phyloP scores from a whole-genome alignment of 2,329 filamentous ascomycete genomes.

The Paraphaeosphaeria minitans region DNA sequence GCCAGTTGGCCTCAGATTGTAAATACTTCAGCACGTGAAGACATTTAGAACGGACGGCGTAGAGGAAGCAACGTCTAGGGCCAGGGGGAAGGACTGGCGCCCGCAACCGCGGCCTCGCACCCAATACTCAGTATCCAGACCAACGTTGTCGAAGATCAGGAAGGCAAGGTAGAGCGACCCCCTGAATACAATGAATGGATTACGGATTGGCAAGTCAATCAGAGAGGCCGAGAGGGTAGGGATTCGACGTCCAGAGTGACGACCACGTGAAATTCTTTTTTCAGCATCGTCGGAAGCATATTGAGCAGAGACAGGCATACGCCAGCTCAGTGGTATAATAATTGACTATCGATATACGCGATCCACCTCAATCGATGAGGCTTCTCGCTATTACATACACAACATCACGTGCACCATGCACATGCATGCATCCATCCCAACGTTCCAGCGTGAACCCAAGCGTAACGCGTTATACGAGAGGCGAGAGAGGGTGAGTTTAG shows the following conservation, averaged over 20 bases:
- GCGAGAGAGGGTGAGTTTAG: constrained; percentile 16
- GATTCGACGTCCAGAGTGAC: too few relatives aligned
- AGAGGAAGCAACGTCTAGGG: too few relatives aligned
- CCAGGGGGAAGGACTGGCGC: too few relatives aligned
- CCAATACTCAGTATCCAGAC: too few relatives aligned
- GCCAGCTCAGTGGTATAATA: constrained; percentile 16
- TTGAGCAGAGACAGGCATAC: neutral
- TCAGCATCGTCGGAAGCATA: neutral
- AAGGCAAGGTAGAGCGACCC: too few relatives aligned
- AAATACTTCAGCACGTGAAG: neutral
- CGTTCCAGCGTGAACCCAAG: neutral
- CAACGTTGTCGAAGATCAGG: too few relatives aligned
- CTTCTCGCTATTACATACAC: constrained; percentile 22
- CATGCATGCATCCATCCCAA: neutral
- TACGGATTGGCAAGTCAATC: neutral
- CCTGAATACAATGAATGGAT: neutral
- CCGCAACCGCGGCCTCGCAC: too few relatives aligned
- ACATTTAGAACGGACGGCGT: neutral
- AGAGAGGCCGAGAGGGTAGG: neutral
- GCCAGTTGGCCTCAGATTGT: neutral
- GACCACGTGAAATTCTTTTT: neutral
- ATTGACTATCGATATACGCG: constrained; percentile 21
- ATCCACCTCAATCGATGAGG: constrained; percentile 22
- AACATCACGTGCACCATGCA: constrained; percentile 7
- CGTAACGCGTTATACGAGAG: constrained; percentile 10